These are phyloP conservation scores for Globisporangium solare DNA, from an alignment of 352 stramenopile species.

Conservation along the genomic window DNA sequence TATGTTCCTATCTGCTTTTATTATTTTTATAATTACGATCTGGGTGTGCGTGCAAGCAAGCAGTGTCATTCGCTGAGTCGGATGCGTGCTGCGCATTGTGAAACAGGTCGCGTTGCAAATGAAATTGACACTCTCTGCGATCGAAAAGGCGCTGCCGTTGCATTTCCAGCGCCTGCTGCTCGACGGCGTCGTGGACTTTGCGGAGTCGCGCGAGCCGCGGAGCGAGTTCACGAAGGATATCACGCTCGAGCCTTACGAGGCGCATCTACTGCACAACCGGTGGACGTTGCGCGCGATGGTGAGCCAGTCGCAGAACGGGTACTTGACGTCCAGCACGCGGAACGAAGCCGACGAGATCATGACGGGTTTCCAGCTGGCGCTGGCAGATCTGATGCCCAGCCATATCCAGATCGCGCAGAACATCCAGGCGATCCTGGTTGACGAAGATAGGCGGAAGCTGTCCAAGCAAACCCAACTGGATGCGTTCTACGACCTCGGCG, in stretches of 20 bases:
- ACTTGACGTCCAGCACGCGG: slow-evolving; percentile 60
- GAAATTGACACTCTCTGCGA: slow-evolving; percentile 43
- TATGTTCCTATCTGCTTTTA: neutral
- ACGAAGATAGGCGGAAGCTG: slow-evolving; percentile 40
- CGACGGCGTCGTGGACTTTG: slow-evolving; percentile 77
- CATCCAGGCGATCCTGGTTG: slow-evolving; percentile 43
- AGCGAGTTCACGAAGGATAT: slow-evolving; percentile 30
- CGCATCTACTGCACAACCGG: slow-evolving; percentile 61
- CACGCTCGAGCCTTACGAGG: slow-evolving; percentile 37
- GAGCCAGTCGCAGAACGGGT: slow-evolving; percentile 63
- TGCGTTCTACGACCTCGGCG: slow-evolving; percentile 57
- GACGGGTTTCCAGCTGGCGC: slow-evolving; percentile 57
- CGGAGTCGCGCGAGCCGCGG: slow-evolving; percentile 33
- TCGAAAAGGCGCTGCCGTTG: slow-evolving; percentile 59
- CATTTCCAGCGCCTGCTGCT: slow-evolving; percentile 80
- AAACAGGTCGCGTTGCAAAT: slow-evolving; percentile 57
- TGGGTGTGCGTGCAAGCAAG: neutral
- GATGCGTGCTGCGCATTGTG: neutral
- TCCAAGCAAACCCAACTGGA: slow-evolving; percentile 43
- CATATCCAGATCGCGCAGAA: slow-evolving; percentile 65
- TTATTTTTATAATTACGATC: too few species aligned
- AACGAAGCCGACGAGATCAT: slow-evolving; percentile 63
- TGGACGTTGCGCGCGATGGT: slow-evolving; percentile 74
- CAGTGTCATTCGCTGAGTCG: neutral
- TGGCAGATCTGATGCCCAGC: slow-evolving; percentile 52